Base-by-base conservation (phyloP, 1,139 yeast species). In the Hansenula lynferdii region DNA sequence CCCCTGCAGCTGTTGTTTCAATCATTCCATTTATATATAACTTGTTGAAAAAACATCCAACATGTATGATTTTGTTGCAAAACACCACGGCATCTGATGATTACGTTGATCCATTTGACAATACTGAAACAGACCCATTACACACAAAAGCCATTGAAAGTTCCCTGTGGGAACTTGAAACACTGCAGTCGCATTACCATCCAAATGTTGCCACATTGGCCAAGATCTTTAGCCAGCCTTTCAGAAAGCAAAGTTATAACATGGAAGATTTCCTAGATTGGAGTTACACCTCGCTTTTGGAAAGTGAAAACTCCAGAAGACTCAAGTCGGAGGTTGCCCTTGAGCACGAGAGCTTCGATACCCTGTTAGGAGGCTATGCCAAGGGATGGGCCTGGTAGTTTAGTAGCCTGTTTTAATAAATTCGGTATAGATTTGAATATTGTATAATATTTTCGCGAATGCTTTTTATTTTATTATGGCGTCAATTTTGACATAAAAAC, bases 201-300 rank as follows among this genome's bases (percentile, higher is more conserved):
- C 97, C 98, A 10, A 92, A 92, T 54, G 86, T 94, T 17, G 92
- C 97, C 2, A 85, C 97, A 0, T 68, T 92, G 51, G 97, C 97
- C 11, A 82, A 79, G 57, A 85, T 92, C 29, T 84, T 85, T 57
- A 72, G 80, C 18, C 97, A 92, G 59, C 97, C 96, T 4, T 90
- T 92, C 64, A 77, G 82, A 56, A 94, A 92, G 60, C 82, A 85
- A 42, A 75, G 75, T 51, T 92, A 94, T 60, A 85, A 85, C 56
- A 70, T 92, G 69, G 98, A 92, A 57, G 98, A 92, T 60, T 92
- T 92, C 65, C 66, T 92, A 56, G 96, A 90, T 60, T 92, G 96
- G 87, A 80, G 83, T 41, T 92, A 90, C 57, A 69, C 71, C 40
- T 73, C 89, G 10, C 70, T 92, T 45, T 61, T 89, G 51, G 84